Percentiles rank a stretch among this genome's conserved stretches.
phyloP scores from a whole-genome alignment of 2,329 filamentous ascomycete genomes.

The Mycosphaerella arachidis region DNA sequence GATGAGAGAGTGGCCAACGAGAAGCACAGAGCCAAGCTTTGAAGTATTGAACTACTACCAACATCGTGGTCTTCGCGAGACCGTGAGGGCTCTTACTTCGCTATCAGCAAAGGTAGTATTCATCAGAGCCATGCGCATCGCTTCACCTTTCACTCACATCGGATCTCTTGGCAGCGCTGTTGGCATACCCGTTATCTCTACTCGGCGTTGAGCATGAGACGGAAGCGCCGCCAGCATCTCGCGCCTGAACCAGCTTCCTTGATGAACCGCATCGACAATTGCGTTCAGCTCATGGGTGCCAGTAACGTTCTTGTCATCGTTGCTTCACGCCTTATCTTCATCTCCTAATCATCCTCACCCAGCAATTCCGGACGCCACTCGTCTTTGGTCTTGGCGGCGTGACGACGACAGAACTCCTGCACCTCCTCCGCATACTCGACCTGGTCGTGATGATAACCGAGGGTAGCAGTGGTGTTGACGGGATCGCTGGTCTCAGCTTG shows the following conservation, averaged over 20 bases:
- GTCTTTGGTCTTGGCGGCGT: constrained; percentile 30
- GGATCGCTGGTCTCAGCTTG: constrained; percentile 32
- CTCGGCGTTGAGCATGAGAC: too few relatives aligned
- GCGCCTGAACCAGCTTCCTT: too few relatives aligned
- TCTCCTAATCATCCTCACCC: constrained; percentile 8
- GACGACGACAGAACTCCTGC: constrained; percentile 27
- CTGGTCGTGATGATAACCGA: constrained; percentile 34
- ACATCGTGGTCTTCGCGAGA: background rate
- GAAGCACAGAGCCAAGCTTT: background rate
- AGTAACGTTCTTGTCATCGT: too few relatives aligned
- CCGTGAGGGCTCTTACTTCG: background rate
- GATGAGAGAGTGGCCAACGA: background rate
- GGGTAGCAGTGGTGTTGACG: constrained; percentile 32
- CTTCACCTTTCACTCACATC: too few relatives aligned
- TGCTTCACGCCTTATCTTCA: background rate
- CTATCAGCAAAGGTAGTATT: too few relatives aligned
- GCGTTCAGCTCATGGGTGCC: too few relatives aligned
- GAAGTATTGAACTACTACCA: background rate
- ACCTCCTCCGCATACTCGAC: constrained; percentile 33
- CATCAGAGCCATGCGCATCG: too few relatives aligned
- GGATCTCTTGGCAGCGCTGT: too few relatives aligned
- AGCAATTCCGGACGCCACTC: constrained; percentile 27
- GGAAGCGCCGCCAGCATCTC: too few relatives aligned
- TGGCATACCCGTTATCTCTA: too few relatives aligned
- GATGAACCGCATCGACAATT: too few relatives aligned